These are phyloP conservation scores for Maudiozyma turicensis DNA, from an alignment of 805 yeast species.

Conservation along the genomic window DNA sequence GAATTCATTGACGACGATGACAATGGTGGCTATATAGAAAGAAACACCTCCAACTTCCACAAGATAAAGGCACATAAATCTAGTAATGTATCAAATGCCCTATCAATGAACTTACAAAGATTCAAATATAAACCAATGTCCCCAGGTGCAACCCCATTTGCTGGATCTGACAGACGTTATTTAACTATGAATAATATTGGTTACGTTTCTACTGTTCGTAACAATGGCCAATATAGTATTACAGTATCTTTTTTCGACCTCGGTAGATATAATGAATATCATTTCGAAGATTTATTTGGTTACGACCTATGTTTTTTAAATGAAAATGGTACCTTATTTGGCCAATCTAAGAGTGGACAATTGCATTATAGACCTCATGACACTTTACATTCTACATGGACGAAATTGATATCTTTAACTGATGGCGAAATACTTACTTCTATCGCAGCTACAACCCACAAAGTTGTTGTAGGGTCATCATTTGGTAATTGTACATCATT, in stretches of 20 bases:
- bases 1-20: conserved; percentile 60
- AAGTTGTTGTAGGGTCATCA: conserved; percentile 62
- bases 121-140: conserved; percentile 54
- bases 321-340: conserved; percentile 56
- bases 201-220: conserved; percentile 68
- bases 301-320: conserved; percentile 72
- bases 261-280: conserved; percentile 66
- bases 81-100: background rate
- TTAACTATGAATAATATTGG: conserved; percentile 75
- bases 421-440: conserved; percentile 53
- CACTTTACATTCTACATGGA: conserved; percentile 61
- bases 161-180: conserved; percentile 53
- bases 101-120: background rate
- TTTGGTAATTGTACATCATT: conserved; percentile 65
- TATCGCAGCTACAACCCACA: conserved; percentile 53
- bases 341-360: conserved; percentile 36
- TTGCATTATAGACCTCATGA: conserved; percentile 64
- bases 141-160: conserved; percentile 85
- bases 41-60: background rate
- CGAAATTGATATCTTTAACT: conserved; percentile 42
- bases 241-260: conserved; percentile 84
- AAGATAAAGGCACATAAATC: conserved; percentile 2
- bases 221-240: conserved; percentile 50
- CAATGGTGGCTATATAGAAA: conserved; percentile 36
- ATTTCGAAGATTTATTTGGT: conserved; percentile 64